Evolutionary conservation across 768 basidiomycete genomes (phyloP).

Genomic region (Rubroboletus satanas): DNA sequence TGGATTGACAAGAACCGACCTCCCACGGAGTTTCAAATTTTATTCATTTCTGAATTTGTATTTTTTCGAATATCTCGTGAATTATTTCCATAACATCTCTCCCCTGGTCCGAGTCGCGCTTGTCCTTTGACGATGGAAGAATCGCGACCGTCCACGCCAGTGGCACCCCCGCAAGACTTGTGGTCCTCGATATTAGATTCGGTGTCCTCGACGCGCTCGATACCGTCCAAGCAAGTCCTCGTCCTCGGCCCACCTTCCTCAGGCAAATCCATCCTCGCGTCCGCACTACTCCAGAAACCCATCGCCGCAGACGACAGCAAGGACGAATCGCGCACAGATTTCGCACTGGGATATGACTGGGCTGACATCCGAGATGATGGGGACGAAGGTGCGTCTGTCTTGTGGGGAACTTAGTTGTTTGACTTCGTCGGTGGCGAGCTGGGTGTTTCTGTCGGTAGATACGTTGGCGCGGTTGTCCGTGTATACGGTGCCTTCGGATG

Average conservation of each 20-base stretch:
- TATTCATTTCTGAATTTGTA: not conserved
- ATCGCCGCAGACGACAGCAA: conserved; percentile 48
- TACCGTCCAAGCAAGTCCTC: conserved; percentile 83
- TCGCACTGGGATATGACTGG: conserved; percentile 92
- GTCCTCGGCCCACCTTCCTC: conserved; percentile 75
- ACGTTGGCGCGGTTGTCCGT: conserved; percentile 85
- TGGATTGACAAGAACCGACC: not conserved
- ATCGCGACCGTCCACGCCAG: conserved; percentile 65
- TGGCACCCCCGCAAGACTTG: conserved; percentile 72
- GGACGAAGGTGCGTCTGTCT: conserved; percentile 74
- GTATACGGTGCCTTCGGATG: conserved; percentile 83
- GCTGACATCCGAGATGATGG: conserved; percentile 87
- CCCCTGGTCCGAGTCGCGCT: too few species aligned
- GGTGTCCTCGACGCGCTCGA: conserved; percentile 75
- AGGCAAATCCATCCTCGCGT: conserved; percentile 73
- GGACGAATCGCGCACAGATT: conserved; percentile 62
- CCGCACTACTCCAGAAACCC: conserved; percentile 68
- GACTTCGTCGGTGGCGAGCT: not conserved
- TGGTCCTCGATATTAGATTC: conserved; percentile 93
- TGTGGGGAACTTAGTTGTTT: not conserved
- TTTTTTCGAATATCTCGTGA: not conserved
- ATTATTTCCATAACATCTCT: not conserved
- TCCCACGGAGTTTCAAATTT: conserved; percentile 27
- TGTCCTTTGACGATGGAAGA: conserved; percentile 31
- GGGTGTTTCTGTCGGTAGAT: conserved; percentile 44